Base-by-base conservation (phyloP, 192 early-diverging fungal genomes). In the Coemansia sp. region DNA sequence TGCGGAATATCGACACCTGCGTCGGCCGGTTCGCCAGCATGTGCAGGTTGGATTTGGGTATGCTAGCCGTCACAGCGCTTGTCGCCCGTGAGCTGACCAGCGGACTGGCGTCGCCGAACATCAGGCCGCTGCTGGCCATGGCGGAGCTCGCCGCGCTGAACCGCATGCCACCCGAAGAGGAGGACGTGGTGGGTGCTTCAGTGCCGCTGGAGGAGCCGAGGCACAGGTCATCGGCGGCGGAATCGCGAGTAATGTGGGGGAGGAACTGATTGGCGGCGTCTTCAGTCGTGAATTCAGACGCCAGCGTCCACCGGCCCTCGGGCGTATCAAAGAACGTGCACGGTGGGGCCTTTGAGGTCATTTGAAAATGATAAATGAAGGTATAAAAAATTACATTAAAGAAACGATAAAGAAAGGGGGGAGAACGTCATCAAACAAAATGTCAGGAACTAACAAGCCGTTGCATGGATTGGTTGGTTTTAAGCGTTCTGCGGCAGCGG, bases 181-280 rank as follows among this genome's bases (percentile, higher is more conserved):
- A 8, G 65, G 70, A n/a, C n/a, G n/a, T 57, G 9, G 46, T 19
- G 63, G 9, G 46, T 19, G 63, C 6, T 5, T 68, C 70, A 0
- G 60, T 16, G 4, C 65, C 53, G 21, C 64, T 78, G 44, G 79
- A 64, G 1, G 79, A 64, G 1, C 75, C 72, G 17, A 63, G 19
- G 36, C 77, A 33, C 16, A 78, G 64, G 61, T 83, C 81, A 62
- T 83, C 77, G 56, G 64, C 81, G 4, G 45, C 53, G 42, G 67
- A 41, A 54, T 69, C 70, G 11, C 62, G 65, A 1, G 66, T 63
- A 35, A 83, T 64, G 41, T 75, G 72, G 21, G 81, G 81, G 37
- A 44, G 24, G 19, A 83, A 75, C 64, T 83, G 81, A 44, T 83
- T 83, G 6, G 77, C 81, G 4, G 81, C 75, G 8, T 83, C 81